Percentiles rank a stretch among this genome's conserved stretches.
Evolutionary conservation across 257 asterid species (phyloP).

Genomic region (Eucommia ulmoides): DNA sequence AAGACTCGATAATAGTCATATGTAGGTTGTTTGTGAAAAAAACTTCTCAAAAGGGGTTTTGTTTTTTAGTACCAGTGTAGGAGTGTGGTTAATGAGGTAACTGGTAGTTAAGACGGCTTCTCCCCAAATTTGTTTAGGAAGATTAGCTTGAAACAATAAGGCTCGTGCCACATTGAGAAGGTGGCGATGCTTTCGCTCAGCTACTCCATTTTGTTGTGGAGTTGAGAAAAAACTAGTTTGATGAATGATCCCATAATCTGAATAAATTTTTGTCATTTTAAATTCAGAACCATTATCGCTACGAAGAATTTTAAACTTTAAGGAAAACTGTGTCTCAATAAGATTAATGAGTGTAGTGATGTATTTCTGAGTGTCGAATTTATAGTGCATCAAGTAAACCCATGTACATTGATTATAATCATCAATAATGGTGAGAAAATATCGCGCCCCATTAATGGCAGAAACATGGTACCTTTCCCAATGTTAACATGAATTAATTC

Average conservation of each 20-base stretch:
- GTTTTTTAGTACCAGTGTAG: background rate
- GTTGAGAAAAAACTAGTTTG: background rate
- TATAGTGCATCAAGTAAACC: background rate
- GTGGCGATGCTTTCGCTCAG: background rate
- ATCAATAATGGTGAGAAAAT: background rate
- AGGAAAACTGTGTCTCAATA: background rate
- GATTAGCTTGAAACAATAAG: background rate
- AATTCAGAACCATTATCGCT: background rate
- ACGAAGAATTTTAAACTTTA: background rate
- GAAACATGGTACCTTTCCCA: background rate
- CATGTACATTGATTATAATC: background rate
- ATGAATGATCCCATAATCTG: background rate
- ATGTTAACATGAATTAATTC: slow-evolving; percentile 1
- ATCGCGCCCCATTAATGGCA: background rate
- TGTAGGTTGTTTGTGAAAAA: background rate
- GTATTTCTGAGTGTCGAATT: background rate
- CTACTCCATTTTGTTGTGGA: background rate
- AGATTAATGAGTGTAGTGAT: background rate
- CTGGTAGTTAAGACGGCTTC: background rate
- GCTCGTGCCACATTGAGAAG: background rate
- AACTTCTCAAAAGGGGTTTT: background rate
- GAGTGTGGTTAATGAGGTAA: background rate
- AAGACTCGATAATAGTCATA: slow-evolving; percentile 2
- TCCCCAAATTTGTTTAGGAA: background rate
- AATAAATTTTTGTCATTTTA: background rate